Base-by-base conservation (phyloP, 2,329 filamentous ascomycete species). In the Cylindrodendrum hubeiense region DNA sequence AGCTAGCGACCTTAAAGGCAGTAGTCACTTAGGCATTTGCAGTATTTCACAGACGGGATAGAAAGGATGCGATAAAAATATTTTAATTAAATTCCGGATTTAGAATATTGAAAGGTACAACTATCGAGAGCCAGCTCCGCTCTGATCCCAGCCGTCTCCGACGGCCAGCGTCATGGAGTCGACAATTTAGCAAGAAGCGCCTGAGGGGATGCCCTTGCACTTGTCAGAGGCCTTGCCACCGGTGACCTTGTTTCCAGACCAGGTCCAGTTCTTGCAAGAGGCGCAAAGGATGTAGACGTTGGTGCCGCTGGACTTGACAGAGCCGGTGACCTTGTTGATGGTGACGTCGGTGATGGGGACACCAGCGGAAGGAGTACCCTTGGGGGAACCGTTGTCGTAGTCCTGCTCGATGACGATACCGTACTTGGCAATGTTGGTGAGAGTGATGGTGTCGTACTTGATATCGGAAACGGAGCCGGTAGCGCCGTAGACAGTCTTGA, bases 261-360 rank as follows among this genome's bases (percentile, higher is more conserved):
- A 89, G 17, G 80, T 85, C 85, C 86, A 90, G 76, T 82, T 79
- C 59, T 80, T 79, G 33, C 83, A 85, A 43, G 74, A 76, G 15
- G 82, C 87, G 69, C 87, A 89, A 17, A 88, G 81, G 60, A 89
- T 85, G 71, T 85, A 85, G 67, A 87, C 75, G 54, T 84, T 75
- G 21, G 76, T 80, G n/a, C 72, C 83, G 8, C 67, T 68, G 2
- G 75, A 75, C 34, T 74, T 63, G 50, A 87, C 84, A 4, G 78
- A 77, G 28, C 85, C 85, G 3, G 71, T 79, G 63, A 87, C 78
- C 60, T 79, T 75, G 49, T 78, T 74, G 52, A 87, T 73, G 1
- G 78, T 82, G 7, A 87, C 67, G 8, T 79, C 81, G 9, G 85
- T 87, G 74, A 87, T 86, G n/a, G 84, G 85, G n/a, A 87, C 83